Conservation (phyloP, 768 basidiomycete species). For the Psilocybe tampanensis region DNA sequence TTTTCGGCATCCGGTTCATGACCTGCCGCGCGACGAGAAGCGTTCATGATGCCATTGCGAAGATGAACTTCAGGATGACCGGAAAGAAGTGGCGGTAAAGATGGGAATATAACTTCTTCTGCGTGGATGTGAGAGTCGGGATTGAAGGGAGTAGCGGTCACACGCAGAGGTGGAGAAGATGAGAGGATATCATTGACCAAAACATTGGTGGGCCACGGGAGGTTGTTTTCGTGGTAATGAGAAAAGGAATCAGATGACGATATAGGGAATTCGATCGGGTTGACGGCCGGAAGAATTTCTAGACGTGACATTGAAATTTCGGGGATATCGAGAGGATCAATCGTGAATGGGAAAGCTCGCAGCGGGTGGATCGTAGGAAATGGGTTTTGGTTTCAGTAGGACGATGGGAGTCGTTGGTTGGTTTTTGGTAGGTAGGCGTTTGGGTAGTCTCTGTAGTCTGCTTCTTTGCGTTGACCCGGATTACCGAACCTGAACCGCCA, state of each 20-base stretch:
- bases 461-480: conserved; percentile 40
- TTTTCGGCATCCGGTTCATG: conserved; percentile 79
- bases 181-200: conserved; percentile 39
- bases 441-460: conserved; percentile 19
- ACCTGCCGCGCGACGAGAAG: conserved; percentile 50
- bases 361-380: conserved; percentile 4
- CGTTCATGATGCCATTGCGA: conserved; percentile 74
- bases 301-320: conserved; percentile 57
- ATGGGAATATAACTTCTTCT: conserved; percentile 55
- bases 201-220: conserved; percentile 55
- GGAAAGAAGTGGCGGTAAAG: conserved; percentile 64
- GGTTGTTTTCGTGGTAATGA: conserved; percentile 19
- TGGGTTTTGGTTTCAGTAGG: conserved; percentile 5
- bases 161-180: conserved; percentile 66
- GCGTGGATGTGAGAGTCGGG: conserved; percentile 25
- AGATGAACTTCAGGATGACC: conserved; percentile 79
- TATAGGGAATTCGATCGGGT: conserved; percentile 35
- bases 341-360: conserved; percentile 9
- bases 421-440: conserved; percentile 7
- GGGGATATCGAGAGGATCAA: conserved; percentile 23
- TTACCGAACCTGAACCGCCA: conserved; percentile 80
- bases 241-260: conserved; percentile 19
- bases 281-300: conserved; percentile 45
- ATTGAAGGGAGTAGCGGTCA: conserved; percentile 36
- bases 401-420: conserved; percentile 9